These are phyloP conservation scores for Cercospora sesami DNA, from an alignment of 2,329 filamentous ascomycete species.

Conservation along the genomic window DNA sequence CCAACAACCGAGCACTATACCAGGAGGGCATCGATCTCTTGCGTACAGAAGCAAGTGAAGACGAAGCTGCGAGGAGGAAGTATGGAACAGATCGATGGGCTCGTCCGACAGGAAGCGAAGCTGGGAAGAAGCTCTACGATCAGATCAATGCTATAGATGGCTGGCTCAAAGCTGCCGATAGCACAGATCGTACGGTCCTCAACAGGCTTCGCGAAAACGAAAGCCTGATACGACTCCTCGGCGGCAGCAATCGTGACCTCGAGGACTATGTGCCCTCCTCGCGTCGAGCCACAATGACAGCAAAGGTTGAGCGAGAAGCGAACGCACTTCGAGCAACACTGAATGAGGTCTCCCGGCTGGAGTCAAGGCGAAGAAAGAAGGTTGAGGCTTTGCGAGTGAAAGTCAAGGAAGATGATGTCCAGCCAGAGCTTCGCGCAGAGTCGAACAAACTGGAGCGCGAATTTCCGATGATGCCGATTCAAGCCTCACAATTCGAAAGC, in stretches of 20 bases:
- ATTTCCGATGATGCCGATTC: slow-evolving; percentile 79
- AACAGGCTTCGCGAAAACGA: slow-evolving; percentile 78
- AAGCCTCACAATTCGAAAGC: slow-evolving; percentile 85
- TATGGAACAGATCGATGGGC: slow-evolving; percentile 87
- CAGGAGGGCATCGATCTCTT: slow-evolving; percentile 80
- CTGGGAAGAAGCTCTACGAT: slow-evolving; percentile 70
- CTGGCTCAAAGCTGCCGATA: slow-evolving; percentile 74
- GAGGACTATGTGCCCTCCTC: slow-evolving; percentile 89
- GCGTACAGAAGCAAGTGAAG: slow-evolving; percentile 77
- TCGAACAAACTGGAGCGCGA: slow-evolving; percentile 81
- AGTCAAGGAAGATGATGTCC: slow-evolving; percentile 81
- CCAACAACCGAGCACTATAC: slow-evolving; percentile 73
- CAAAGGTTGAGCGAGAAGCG: slow-evolving; percentile 76
- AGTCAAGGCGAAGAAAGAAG: slow-evolving; percentile 75
- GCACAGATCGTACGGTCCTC: slow-evolving; percentile 68
- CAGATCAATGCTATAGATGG: slow-evolving; percentile 78
- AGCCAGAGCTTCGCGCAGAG: slow-evolving; percentile 77
- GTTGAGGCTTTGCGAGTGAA: slow-evolving; percentile 78
- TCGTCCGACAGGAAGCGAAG: slow-evolving; percentile 67
- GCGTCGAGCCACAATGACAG: slow-evolving; percentile 73
- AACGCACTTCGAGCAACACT: slow-evolving; percentile 74
- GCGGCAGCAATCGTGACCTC: slow-evolving; percentile 75
- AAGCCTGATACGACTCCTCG: slow-evolving; percentile 71
- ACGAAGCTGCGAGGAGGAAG: slow-evolving; percentile 70
- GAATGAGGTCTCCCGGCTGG: slow-evolving; percentile 81